phyloP scores from a whole-genome alignment of 208 protist genomes.

The Wallacemonas sp. region DNA sequence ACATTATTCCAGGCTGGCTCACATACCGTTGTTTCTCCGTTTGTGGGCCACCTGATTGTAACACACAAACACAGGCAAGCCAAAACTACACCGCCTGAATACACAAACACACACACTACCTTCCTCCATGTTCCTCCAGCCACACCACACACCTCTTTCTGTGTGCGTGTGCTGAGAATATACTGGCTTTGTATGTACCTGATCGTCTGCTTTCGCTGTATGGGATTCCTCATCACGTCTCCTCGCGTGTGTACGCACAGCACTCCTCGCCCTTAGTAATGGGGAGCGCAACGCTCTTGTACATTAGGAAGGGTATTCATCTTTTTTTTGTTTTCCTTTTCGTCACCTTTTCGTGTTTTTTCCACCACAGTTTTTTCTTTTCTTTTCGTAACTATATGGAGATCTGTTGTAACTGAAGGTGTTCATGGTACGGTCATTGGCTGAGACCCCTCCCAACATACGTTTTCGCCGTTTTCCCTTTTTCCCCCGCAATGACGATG shows the following conservation, averaged over 20 bases:
- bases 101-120: background rate
- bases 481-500: too few species aligned
- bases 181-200: constrained; percentile 1
- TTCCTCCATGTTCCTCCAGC: constrained; percentile 2
- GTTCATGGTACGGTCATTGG: background rate
- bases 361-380: constrained; percentile 11
- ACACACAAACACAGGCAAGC: too few species aligned
- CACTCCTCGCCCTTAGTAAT: constrained; percentile 18
- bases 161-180: background rate
- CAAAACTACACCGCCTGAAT: too few species aligned
- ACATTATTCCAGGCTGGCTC: too few species aligned
- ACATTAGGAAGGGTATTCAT: constrained; percentile 15
- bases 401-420: constrained; percentile 4
- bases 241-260: constrained; percentile 19
- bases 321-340: constrained; percentile 14
- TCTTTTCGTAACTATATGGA: background rate
- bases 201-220: constrained; percentile 12
- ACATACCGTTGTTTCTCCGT: too few species aligned
- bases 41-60: too few species aligned
- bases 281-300: constrained; percentile 10
- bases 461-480: too few species aligned
- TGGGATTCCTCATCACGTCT: constrained; percentile 15
- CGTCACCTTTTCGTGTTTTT: constrained; percentile 3
- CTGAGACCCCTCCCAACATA: too few species aligned
- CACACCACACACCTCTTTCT: background rate